Base-by-base conservation (phyloP, 352 stramenopile species). In the Pythium scleroteichum region DNA sequence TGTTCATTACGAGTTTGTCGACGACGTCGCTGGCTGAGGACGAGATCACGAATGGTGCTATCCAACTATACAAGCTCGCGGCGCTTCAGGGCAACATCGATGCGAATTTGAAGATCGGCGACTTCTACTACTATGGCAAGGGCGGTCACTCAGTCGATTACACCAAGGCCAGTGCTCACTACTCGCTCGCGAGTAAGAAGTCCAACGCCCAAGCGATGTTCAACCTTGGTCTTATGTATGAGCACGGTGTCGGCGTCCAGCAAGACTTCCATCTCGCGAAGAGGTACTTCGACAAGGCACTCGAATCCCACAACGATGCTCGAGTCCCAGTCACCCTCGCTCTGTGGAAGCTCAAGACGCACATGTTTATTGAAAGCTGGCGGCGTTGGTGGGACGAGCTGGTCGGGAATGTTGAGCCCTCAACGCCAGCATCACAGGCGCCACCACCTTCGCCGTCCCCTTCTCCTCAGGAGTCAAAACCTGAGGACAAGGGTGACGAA, bases 181-280 rank as follows among this genome's bases (percentile, higher is more conserved):
- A 97, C 65, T 85, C 81, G 23, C 66, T 90, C 13, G 91, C 91
- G 0, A 90, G 83, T 56, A 94, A 96, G 54, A 77, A 79, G 16
- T 68, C 82, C 12, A 94, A 96, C 41, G 81, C 85, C 3, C 89
- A 97, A 68, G 92, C 92, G 17, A 86, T 95, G 72, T 98, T 97
- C 70, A 97, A 97, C 54, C 81, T 98, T 27, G 85, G 85, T 44
- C 72, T 85, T 51, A 92, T 94, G 85, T 94, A 94, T 64, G 82
- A 94, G 60, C 81, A 94, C 66, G 85, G 82, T 23, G 73, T 92
- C 20, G 87, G 90, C 12, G 69, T 92, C 40, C 71, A 90, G 7
- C 79, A 95, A 61, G 91, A 97, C 66, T 94, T 97, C 58, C 79
- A 91, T 51, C 53, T 97, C n/a, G 91, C 92, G 13, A 97, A 98